Conservation (phyloP, 208 protist species). For the Wallacemonas collosoma region DNA sequence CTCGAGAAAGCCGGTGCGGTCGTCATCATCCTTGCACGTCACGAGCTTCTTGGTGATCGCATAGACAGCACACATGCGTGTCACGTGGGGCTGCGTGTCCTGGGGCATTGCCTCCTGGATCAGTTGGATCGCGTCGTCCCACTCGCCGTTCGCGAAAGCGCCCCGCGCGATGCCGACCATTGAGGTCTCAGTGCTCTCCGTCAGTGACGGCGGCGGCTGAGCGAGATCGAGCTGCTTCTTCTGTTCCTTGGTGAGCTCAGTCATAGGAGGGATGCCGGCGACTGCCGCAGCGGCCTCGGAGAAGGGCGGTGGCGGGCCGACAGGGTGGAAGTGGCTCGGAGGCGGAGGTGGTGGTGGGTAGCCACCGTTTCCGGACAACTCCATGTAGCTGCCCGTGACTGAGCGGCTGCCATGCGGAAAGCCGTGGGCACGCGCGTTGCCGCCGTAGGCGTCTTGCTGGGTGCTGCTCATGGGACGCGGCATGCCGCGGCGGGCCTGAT, state of each 20-base stretch:
- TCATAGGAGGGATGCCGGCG: constrained; percentile 9
- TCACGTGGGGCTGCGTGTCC: constrained; percentile 40
- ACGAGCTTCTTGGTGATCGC: constrained; percentile 57
- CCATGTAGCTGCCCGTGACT: constrained; percentile 49
- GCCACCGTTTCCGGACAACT: constrained; percentile 23
- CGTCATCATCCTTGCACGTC: constrained; percentile 45
- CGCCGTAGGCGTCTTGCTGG: constrained; percentile 31
- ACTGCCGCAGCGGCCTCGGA: constrained; percentile 19
- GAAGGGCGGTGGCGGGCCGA: constrained; percentile 18
- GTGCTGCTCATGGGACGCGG: constrained; percentile 30
- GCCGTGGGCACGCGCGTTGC: constrained; percentile 15
- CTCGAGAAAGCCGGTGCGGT: constrained; percentile 44
- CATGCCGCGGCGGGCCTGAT: constrained; percentile 33
- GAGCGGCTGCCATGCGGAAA: constrained; percentile 17
- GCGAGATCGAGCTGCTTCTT: constrained; percentile 67
- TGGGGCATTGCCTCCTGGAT: constrained; percentile 45
- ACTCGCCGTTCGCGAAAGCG: constrained; percentile 55
- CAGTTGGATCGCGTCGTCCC: constrained; percentile 33
- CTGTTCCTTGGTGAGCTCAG: constrained; percentile 58
- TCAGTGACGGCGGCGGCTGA: constrained; percentile 63
- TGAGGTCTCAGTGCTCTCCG: constrained; percentile 42
- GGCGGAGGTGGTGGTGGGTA: constrained; percentile 28
- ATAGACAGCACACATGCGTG: constrained; percentile 68
- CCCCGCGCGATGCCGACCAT: constrained; percentile 65
- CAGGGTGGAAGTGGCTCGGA: constrained; percentile 15